Evolutionary conservation across 768 basidiomycete species (phyloP), one percentile per base, ranked within the genome.

Genomic region (Atractiella rhizophila): DNA sequence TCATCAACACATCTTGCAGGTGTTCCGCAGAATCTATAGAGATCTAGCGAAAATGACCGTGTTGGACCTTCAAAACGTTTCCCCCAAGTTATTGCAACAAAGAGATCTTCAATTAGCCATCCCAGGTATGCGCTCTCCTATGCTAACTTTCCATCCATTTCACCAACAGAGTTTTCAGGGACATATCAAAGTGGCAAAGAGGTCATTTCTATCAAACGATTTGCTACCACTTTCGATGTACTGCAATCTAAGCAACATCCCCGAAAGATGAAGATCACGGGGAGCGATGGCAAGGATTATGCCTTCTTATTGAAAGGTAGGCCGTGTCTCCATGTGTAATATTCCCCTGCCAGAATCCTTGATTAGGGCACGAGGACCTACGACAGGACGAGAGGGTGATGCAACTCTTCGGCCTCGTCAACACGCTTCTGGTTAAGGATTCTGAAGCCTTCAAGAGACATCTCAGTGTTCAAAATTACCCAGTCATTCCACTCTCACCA

Each of bases 311-410:
- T 98, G 39, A 98, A 98, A 68, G 91, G 82, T 77, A 45, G 37
- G 54, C 16, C 21, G 10, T 12, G 13, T 24, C 19, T 5, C 19
- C 6, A 1, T 9, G n/a, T 24, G n/a, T n/a, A n/a, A n/a, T n/a
- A n/a, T n/a, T n/a, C n/a, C n/a, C n/a, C n/a, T n/a, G n/a, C n/a
- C n/a, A n/a, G n/a, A 35, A 10, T 27, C 12, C 15, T 11, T 8
- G 18, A 9, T 10, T 47, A 86, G 83, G 91, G 7, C 91, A 98
- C 59, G 91, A 98, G 62, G 91, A 98, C 63, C 66, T 98, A 37
- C 83, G 91, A 29, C 91, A 96, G 60, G 91, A 98, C 56, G 91
- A 98, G 54, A 71, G 91, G 47, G 91, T 96, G 42, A 96, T 96
- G 88, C 91, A 98, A 58, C 68, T 96, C 16, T 96, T 96, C 59